phyloP scores from a whole-genome alignment of 129 eudicot species.

The Deinandra increscens region DNA sequence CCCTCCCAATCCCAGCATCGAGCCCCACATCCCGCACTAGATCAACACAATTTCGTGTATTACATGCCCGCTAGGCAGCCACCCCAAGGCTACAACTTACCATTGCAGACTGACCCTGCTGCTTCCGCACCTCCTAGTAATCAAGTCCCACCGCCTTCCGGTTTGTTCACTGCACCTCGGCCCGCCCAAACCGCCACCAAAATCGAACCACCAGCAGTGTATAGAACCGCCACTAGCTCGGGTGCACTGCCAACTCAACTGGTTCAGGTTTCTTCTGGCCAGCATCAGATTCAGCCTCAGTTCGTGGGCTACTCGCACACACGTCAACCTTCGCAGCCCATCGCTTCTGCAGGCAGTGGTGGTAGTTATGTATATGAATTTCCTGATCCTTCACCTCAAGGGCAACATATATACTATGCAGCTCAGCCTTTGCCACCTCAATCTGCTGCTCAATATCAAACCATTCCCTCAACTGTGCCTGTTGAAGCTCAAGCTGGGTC shows the following conservation, averaged over 20 bases:
- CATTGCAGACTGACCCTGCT: slow-evolving; percentile 50
- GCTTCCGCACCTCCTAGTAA: slow-evolving; percentile 44
- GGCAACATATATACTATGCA: slow-evolving; percentile 56
- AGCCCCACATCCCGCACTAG: slow-evolving; percentile 39
- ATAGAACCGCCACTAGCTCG: slow-evolving; percentile 52
- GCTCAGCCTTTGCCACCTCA: slow-evolving; percentile 60
- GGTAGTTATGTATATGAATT: slow-evolving; percentile 56
- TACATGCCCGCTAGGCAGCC: slow-evolving; percentile 50
- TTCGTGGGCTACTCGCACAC: slow-evolving; percentile 55
- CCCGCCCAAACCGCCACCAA: slow-evolving; percentile 43
- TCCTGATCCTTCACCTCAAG: slow-evolving; percentile 55
- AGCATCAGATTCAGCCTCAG: slow-evolving; percentile 49
- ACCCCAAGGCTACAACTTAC: slow-evolving; percentile 47
- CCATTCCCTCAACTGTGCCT: slow-evolving; percentile 47
- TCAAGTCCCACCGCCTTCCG: slow-evolving; percentile 40
- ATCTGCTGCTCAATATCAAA: slow-evolving; percentile 74
- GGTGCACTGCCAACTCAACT: slow-evolving; percentile 38
- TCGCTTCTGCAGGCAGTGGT: slow-evolving; percentile 41
- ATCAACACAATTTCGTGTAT: slow-evolving; percentile 63
- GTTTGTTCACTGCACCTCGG: slow-evolving; percentile 35
- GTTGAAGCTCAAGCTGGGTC: slow-evolving; percentile 44
- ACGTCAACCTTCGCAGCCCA: slow-evolving; percentile 59
- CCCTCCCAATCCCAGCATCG: slow-evolving; percentile 54
- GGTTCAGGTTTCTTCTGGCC: slow-evolving; percentile 53
- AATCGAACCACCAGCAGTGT: slow-evolving; percentile 50